phyloP scores from a whole-genome alignment of 257 asterid genomes.

The Solanum appendiculatum region DNA sequence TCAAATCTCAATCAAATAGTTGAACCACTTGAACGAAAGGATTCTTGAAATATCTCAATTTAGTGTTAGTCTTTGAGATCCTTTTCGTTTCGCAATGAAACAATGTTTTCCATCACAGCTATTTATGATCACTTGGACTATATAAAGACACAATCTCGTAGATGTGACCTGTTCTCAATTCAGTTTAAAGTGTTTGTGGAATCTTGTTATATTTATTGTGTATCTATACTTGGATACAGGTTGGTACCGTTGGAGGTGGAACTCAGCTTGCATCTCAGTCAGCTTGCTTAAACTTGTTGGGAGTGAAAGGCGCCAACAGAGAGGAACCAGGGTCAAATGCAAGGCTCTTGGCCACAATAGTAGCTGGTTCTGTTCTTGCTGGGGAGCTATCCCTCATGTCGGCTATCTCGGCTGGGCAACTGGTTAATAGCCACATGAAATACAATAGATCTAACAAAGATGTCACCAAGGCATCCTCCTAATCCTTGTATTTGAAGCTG shows the following conservation, averaged over 20 bases:
- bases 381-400: constrained; percentile 44
- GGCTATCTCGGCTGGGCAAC: constrained; percentile 44
- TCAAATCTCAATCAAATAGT: neutral
- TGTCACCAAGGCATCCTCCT: constrained; percentile 20
- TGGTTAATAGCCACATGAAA: constrained; percentile 44
- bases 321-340: constrained; percentile 35
- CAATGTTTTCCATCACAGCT: neutral
- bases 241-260: constrained; percentile 49
- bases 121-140: neutral
- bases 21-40: neutral
- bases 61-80: neutral
- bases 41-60: neutral
- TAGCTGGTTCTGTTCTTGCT: constrained; percentile 50
- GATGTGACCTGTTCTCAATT: neutral
- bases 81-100: neutral
- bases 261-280: constrained; percentile 45
- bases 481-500: neutral
- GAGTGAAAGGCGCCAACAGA: constrained; percentile 43
- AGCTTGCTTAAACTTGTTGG: constrained; percentile 39
- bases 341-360: constrained; percentile 35
- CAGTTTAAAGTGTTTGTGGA: neutral
- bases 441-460: constrained; percentile 37
- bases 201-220: neutral
- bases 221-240: constrained; percentile 12
- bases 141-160: neutral